Evolutionary conservation across 768 basidiomycete genomes (phyloP), one percentile per base, ranked within the genome.

Genomic region (Pleurotus eryngii): DNA sequence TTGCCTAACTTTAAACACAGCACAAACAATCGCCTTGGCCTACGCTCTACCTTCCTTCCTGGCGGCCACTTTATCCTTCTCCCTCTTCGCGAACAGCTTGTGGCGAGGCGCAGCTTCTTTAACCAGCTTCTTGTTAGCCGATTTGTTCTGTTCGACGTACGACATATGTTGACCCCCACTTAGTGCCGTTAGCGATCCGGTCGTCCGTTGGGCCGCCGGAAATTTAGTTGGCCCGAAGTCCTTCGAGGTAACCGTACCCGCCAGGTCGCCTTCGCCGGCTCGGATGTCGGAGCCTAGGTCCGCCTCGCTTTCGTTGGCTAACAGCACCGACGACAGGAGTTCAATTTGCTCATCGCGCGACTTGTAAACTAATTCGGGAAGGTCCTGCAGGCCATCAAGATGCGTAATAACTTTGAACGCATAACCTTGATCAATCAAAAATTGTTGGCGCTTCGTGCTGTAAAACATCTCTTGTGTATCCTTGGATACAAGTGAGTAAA

Each of bases 401-500:
- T 95, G 92, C 2, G 97, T 98, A 73, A 99, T 98, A 54, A 99
- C 96, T 73, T 98, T 98, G 84, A 99, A 99, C 5, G 96, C 91
- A 73, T 99, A 99, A 2, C 97, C 96, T 73, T 98, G 95, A 68
- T 99, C 97, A 66, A 99, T 96, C 63, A 99, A 76, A 75, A 99
- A 99, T 67, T 98, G 95, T 67, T 98, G 97, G 14, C 97, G 86
- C 74, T 99, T 99, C 3, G 97, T 96, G 69, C 92, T 95, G 80
- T 98, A 99, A 73, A 88, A 99, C 94, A 98, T 98, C 74, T 98
- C 97, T 67, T 97, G 94, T 3, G 96, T 99, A 74, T 98, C 96
- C 72, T 97, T 97, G 22, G 95, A 98, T 35, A 99, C 97, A 5
- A 99, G 85, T 30, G 97, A 98, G 71, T 99, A 99, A 75, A 99